Conservation (phyloP, 1,284 basidiomycete genomes). For the Anthracocystis panici-leucophaei region DNA sequence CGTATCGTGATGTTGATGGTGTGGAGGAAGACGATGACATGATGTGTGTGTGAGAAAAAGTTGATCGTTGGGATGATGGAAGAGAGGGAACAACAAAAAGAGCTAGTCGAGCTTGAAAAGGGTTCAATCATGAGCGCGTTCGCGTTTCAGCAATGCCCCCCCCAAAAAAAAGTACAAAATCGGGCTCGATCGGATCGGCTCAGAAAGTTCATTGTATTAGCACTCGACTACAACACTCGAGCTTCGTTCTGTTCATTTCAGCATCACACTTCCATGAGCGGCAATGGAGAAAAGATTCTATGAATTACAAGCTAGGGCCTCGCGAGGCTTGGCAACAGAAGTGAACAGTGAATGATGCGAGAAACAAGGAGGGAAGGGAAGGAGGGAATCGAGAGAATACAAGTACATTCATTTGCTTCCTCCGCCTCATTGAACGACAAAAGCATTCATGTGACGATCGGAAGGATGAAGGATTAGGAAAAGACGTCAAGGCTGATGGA, state of each 20-base stretch:
- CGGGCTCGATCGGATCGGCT: too few species aligned
- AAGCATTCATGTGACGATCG: constrained; percentile 2
- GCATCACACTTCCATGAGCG: not conserved
- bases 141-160: constrained; percentile 9
- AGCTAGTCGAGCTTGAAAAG: constrained; percentile 5
- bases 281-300: constrained; percentile 2
- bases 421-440: constrained; percentile 7
- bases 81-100: constrained; percentile 1
- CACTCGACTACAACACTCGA: not conserved
- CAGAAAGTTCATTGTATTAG: too few species aligned
- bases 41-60: not conserved
- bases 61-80: not conserved
- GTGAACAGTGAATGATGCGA: constrained; percentile 7
- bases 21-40: constrained; percentile 13
- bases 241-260: not conserved
- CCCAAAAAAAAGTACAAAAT: not conserved
- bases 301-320: constrained; percentile 24
- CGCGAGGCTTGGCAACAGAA: constrained; percentile 4
- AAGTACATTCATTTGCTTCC: constrained; percentile 22
- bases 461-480: not conserved
- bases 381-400: constrained; percentile 10
- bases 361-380: not conserved
- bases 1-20: constrained; percentile 21
- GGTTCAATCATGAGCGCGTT: constrained; percentile 11
- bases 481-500: too few species aligned